phyloP scores from a whole-genome alignment of 1,139 yeast species.

The Taphrina sp. region DNA sequence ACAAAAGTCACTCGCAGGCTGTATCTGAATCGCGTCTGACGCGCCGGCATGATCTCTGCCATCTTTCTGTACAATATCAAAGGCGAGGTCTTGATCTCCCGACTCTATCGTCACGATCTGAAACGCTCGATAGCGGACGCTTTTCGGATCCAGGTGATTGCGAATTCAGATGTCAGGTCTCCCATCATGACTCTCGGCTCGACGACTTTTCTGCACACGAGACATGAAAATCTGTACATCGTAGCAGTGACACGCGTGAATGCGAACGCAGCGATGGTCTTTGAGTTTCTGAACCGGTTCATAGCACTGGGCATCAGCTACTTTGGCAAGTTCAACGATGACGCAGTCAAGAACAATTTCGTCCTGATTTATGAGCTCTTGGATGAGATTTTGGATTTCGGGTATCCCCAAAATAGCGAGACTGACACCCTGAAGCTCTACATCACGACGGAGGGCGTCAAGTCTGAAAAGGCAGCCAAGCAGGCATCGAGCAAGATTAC shows the following conservation, averaged over 20 bases:
- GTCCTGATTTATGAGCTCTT: conserved; percentile 68
- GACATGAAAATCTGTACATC: conserved; percentile 67
- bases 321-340: conserved; percentile 50
- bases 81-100: conserved; percentile 83
- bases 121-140: conserved; percentile 69
- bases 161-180: conserved; percentile 60
- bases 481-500: conserved; percentile 44
- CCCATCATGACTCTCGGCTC: conserved; percentile 91
- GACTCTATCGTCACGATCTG: conserved; percentile 65
- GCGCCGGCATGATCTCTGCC: conserved; percentile 47
- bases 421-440: conserved; percentile 49
- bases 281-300: conserved; percentile 73
- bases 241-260: conserved; percentile 87
- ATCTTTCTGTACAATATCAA: conserved; percentile 70
- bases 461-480: conserved; percentile 35
- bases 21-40: not conserved
- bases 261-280: conserved; percentile 74
- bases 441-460: conserved; percentile 45
- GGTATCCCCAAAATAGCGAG: conserved; percentile 76
- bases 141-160: conserved; percentile 83
- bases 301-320: conserved; percentile 47
- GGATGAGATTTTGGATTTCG: conserved; percentile 72
- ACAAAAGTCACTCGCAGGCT: not conserved
- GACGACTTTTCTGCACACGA: conserved; percentile 81
- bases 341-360: conserved; percentile 59